A percentile compares a stretch with the other conserved stretches of the same genome.
These are phyloP conservation scores for Leishmania aethiopica DNA, from an alignment of 208 protist genomes.

Conservation along the genomic window DNA sequence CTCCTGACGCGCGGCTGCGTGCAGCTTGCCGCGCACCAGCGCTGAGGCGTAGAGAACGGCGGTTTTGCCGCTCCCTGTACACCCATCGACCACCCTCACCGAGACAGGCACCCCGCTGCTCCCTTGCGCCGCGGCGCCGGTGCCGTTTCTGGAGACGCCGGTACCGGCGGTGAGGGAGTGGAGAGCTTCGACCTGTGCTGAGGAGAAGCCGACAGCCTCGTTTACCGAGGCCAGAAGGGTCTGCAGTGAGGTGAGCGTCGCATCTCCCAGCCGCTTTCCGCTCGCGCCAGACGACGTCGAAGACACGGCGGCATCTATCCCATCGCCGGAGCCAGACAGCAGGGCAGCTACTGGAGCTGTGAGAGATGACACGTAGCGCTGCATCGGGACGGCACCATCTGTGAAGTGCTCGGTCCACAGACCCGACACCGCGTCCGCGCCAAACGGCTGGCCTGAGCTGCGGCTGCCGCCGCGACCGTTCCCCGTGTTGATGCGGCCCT, in stretches of 20 bases:
- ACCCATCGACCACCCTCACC: slow-evolving; percentile 56
- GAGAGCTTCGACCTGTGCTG: slow-evolving; percentile 76
- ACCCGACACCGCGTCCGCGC: slow-evolving; percentile 15
- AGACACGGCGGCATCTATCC: neutral
- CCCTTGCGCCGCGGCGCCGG: slow-evolving; percentile 5
- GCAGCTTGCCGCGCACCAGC: slow-evolving; percentile 53
- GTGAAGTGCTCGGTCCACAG: slow-evolving; percentile 39
- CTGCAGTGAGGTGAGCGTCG: slow-evolving; percentile 19
- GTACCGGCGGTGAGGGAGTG: slow-evolving; percentile 37
- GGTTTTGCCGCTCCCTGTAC: slow-evolving; percentile 77
- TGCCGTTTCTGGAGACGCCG: neutral
- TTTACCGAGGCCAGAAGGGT: slow-evolving; percentile 23
- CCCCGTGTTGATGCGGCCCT: slow-evolving; percentile 4
- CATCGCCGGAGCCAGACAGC: slow-evolving; percentile 17
- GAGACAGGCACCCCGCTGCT: slow-evolving; percentile 14
- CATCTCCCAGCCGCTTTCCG: neutral
- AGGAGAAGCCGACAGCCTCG: slow-evolving; percentile 43
- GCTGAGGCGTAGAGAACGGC: slow-evolving; percentile 61
- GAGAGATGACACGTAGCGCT: slow-evolving; percentile 29
- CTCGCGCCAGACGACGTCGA: neutral
- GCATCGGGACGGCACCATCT: slow-evolving; percentile 22
- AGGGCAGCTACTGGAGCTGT: slow-evolving; percentile 9
- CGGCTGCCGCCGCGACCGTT: neutral
- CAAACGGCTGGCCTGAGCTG: slow-evolving; percentile 17
- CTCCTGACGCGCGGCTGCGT: slow-evolving; percentile 53